These are phyloP conservation scores for Phytophthora niederhauseri DNA, from an alignment of 352 stramenopile genomes.

Conservation along the genomic window DNA sequence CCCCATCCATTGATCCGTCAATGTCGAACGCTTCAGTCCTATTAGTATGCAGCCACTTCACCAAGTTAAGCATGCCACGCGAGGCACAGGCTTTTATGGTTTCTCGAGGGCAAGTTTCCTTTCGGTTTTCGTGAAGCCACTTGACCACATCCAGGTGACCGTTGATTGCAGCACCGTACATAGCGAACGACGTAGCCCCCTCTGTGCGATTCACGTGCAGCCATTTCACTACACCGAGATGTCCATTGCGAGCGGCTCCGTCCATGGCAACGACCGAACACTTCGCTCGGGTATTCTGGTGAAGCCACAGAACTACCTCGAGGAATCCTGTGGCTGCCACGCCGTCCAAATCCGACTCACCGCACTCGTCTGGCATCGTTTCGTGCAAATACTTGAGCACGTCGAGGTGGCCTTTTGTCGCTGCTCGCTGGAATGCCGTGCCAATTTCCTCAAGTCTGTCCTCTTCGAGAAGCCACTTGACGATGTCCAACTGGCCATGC, in stretches of 20 bases:
- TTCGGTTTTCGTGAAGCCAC: background rate
- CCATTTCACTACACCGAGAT: slow-evolving; percentile 2
- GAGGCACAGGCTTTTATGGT: background rate
- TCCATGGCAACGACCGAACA: background rate
- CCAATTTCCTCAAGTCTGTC: no score
- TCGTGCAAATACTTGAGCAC: no score
- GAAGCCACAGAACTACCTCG: no score
- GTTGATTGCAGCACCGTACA: background rate
- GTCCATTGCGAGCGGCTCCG: background rate
- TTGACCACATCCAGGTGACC: background rate
- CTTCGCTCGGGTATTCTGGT: no score
- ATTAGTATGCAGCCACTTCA: background rate
- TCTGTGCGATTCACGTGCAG: no score
- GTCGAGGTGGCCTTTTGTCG: no score
- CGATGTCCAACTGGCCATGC: background rate
- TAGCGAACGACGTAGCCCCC: background rate
- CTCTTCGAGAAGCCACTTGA: background rate
- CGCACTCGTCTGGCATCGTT: no score
- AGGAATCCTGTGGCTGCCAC: no score
- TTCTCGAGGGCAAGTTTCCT: background rate
- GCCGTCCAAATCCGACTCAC: no score
- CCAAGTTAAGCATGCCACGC: background rate
- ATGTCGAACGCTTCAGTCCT: background rate
- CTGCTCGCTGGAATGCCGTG: no score
- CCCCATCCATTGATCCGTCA: background rate